Evolutionary conservation across 2,329 filamentous ascomycete species (phyloP).

Genomic region (Cytospora paraplurivora): DNA sequence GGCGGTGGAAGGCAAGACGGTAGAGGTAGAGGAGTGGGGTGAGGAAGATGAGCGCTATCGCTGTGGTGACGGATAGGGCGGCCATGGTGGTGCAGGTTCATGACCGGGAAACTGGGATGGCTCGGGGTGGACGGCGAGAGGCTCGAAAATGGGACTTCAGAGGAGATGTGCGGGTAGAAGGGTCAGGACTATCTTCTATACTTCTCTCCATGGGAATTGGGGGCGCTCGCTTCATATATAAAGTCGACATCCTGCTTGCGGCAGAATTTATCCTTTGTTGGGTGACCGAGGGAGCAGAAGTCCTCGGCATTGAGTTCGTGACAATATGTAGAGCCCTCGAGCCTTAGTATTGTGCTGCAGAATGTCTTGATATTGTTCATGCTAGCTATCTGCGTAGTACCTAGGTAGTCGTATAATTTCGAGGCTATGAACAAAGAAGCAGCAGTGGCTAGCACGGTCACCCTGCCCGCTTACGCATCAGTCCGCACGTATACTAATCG

Average conservation of each 20-base stretch:
- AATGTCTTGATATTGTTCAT: slow-evolving; percentile 6
- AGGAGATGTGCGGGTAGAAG: neutral
- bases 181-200: neutral
- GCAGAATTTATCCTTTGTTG: slow-evolving; percentile 1
- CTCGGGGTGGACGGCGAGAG: neutral
- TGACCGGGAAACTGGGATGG: neutral
- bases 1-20: slow-evolving; percentile 22
- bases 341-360: slow-evolving; percentile 15
- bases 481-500: neutral
- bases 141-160: neutral
- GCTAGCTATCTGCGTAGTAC: neutral
- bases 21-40: slow-evolving; percentile 14
- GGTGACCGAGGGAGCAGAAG: neutral
- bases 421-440: slow-evolving; percentile 3
- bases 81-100: slow-evolving; percentile 17
- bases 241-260: neutral
- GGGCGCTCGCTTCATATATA: neutral
- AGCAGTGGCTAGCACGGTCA: neutral
- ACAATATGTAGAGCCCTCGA: neutral
- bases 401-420: neutral
- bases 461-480: neutral
- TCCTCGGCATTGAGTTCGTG: neutral
- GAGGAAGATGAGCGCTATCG: slow-evolving; percentile 13
- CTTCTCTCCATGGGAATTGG: neutral
- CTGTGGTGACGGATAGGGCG: slow-evolving; percentile 4